Evolutionary conservation across 2,329 filamentous ascomycete genomes (phyloP), one percentile per base, ranked within the genome.

Genomic region (Fusarium torulosum): DNA sequence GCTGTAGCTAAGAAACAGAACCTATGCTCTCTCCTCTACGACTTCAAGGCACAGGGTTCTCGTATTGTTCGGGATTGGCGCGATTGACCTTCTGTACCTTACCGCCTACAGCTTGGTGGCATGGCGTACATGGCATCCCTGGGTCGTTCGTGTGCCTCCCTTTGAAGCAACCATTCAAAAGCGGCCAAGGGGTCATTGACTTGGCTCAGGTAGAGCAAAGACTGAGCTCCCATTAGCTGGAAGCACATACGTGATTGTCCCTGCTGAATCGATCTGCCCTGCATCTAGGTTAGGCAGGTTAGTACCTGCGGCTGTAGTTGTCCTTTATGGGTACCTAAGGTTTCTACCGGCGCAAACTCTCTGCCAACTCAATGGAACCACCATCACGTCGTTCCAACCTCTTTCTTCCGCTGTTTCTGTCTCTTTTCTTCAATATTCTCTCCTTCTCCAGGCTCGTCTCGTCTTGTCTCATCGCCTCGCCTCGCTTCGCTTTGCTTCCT

Each of bases 221-320:
- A 19, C 17, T 20, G 43, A 25, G 31, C 23, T 65, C 41, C 20
- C 17, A 53, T 63, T 58, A 56, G 46, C 33, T 61, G 19, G 41
- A 50, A 55, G 53, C 63, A 37, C 17, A n/a, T 19, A 37, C 35
- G n/a, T n/a, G 35, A 37, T 37, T 37, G 35, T 37, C 35, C 61
- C 67, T 69, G 58, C 58, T 69, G 54, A 63, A 67, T 65, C 61
- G 64, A 67, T 69, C 59, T 65, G 63, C 72, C 72, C 61, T 74
- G 72, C 67, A 73, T 68, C 62, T 69, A 63, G 63, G 35, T n/a
- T 37, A 37, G 35, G 17, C 17, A n/a, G n/a, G 35, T 37, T 25
- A 25, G 25, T 25, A 25, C 25, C 25, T 25, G 25, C 25, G 25
- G 25, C 25, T 25, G 25, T 25, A 25, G 25, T 25, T 25, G 56